Base-by-base conservation (phyloP, 2,329 filamentous ascomycete genomes). In the Dactylellina drechsleri region DNA sequence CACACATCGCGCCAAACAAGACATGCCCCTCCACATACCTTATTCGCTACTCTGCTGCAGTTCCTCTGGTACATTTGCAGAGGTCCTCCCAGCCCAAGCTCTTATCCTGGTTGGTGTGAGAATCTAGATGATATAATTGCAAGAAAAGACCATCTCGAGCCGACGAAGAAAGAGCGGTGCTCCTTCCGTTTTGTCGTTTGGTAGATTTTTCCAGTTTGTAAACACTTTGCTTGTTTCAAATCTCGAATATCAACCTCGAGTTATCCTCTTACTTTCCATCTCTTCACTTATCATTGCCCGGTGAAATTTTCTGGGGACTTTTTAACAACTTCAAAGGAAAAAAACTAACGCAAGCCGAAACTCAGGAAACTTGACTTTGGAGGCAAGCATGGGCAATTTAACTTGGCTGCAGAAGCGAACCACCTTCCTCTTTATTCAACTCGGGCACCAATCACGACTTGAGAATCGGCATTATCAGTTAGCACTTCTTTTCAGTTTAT, bases 11-110 rank as follows among this genome's bases (percentile, higher is more conserved):
- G 70, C 70, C 70, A 74, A 74, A 74, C 70, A 67, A 74, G 70
- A 74, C 70, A 74, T 66, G 57, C 62, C 70, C 68, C 70, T 74
- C 70, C 70, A 74, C 70, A 74, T 74, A 74, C 70, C 70, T 74
- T 58, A 74, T 67, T 74, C 62, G 62, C 62, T 74, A 47, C 57
- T 43, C 62, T 41, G 40, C 56, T 60, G 43, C 43, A 36, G 31
- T 36, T 59, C 31, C 41, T 62, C 58, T 62, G 56, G 61, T 50
- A 36, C 58, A 47, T 52, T 61, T 60, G 57, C 31, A 66, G 70
- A 67, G 70, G 70, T 58, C 70, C 70, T 74, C 64, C 70, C 62
- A 57, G 68, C 68, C 57, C 68, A 66, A 66, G 61, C 56, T 74
- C 49, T 57, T 52, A 66, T 52, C 68, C 62, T 16, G 62, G 68